Base-by-base conservation (phyloP, 306 rosid genomes). In the Glycine tomentella region DNA sequence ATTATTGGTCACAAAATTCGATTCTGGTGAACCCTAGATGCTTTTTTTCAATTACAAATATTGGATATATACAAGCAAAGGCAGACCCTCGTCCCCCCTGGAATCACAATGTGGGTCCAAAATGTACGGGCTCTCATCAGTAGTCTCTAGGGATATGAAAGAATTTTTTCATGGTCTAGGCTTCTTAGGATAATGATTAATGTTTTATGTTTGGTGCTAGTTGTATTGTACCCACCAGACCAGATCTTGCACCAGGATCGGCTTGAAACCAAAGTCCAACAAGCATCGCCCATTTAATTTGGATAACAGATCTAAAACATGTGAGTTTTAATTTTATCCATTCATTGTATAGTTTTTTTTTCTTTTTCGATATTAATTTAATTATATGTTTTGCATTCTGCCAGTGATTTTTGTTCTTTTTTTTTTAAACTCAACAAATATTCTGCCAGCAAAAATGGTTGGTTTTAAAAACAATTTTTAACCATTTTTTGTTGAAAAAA, bases 121-220 rank as follows among this genome's bases (percentile, higher is more conserved):
- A 20, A 3, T 51, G 67, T 81, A 81, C 59, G 20, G 49, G 11
- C 9, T 74, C 9, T 51, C 74, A 81, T 73, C 4, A 63, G 74
- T 50, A 46, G 74, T 52, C 57, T 80, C 44, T 55, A 9, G 69
- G 84, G 80, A 81, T 74, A 81, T 81, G 46, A 63, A 81, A 81
- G 80, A 81, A 65, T 64, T 63, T 14, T 42, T 42, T 25, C 25
- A 64, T 25, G 66, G 79, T 64, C 61, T 74, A 81, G 63, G 69
- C 15, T 51, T 81, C 69, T 44, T 55, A 74, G 84, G 80, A 53
- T 65, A 73, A 71, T 81, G 44, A 65, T 74, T 40, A 4, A n/a
- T 65, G 80, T 74, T 53, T 61, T 66, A 74, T 63, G 59, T 73
- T 80, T 36, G 53, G 69, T 73, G 75, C 57, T 4, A 51, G 10